These are phyloP conservation scores for Sanghuangporus weigelae DNA, from an alignment of 1,284 basidiomycete genomes.

Conservation along the genomic window DNA sequence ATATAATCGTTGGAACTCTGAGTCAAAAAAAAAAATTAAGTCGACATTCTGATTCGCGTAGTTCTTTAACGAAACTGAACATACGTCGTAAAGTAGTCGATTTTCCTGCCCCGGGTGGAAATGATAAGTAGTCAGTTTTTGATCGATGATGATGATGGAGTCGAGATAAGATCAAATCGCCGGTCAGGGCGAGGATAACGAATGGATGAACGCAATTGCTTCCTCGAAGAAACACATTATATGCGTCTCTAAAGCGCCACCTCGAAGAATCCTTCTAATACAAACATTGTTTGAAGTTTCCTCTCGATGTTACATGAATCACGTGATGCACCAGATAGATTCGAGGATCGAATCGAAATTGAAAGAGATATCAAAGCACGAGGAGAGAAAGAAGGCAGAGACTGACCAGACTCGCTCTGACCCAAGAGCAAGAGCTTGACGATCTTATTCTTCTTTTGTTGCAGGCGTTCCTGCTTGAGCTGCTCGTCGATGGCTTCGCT, in stretches of 20 bases:
- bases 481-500: constrained; percentile 53
- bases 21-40: not conserved
- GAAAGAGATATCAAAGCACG: not conserved
- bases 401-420: constrained; percentile 28
- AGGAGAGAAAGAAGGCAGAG: not conserved
- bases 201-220: not conserved
- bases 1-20: constrained; percentile 66
- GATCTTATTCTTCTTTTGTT: constrained; percentile 51
- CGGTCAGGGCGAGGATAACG: not conserved
- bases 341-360: no score
- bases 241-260: not conserved
- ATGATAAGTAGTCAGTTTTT: not conserved
- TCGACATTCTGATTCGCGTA: not conserved
- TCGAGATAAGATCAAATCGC: not conserved
- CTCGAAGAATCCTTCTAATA: not conserved
- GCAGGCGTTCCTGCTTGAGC: constrained; percentile 42
- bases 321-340: not conserved
- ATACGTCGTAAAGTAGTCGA: constrained; percentile 14
- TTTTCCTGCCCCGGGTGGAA: not conserved
- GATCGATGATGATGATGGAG: not conserved
- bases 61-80: not conserved
- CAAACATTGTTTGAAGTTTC: not conserved
- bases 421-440: constrained; percentile 63
- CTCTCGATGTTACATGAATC: not conserved
- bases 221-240: not conserved